These are phyloP conservation scores for Ceratobasidium sp. DNA, from an alignment of 1,284 basidiomycete species.

Conservation along the genomic window DNA sequence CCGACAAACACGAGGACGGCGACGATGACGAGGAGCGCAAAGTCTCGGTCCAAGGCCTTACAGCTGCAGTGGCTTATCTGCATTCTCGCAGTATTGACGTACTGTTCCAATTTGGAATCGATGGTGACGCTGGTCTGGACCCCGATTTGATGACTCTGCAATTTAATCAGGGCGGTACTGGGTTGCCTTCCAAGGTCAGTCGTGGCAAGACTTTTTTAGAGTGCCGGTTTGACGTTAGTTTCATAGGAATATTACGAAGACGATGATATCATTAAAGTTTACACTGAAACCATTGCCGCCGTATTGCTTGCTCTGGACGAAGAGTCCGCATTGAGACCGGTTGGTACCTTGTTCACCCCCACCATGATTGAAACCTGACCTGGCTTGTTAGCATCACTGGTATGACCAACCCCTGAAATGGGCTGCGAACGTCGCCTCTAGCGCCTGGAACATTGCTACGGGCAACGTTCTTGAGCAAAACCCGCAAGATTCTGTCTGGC, in stretches of 20 bases:
- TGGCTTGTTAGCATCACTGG: conserved; percentile 22
- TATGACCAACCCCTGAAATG: conserved; percentile 54
- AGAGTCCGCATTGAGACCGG: conserved; percentile 50
- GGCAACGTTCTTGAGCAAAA: conserved; percentile 22
- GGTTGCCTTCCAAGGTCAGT: conserved; percentile 87
- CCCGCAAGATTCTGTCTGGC: conserved; percentile 46
- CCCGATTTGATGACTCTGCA: conserved; percentile 89
- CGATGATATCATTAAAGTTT: conserved; percentile 74
- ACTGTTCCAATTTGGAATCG: conserved; percentile 83
- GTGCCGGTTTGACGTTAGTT: neutral
- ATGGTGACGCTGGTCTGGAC: conserved; percentile 92
- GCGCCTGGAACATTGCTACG: conserved; percentile 23
- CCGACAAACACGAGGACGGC: conserved; percentile 12
- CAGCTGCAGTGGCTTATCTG: conserved; percentile 86
- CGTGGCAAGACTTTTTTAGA: neutral
- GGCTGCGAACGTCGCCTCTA: conserved; percentile 63
- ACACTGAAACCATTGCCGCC: conserved; percentile 76
- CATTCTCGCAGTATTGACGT: conserved; percentile 88
- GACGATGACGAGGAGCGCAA: conserved; percentile 27
- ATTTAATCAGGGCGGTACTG: conserved; percentile 86
- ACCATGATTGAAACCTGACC: neutral
- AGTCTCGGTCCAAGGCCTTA: conserved; percentile 63
- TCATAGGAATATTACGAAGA: conserved; percentile 91
- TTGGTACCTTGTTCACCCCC: neutral
- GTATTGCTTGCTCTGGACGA: conserved; percentile 74